Base-by-base conservation (phyloP, 2,329 filamentous ascomycete species). In the Aspergillus ruber region DNA sequence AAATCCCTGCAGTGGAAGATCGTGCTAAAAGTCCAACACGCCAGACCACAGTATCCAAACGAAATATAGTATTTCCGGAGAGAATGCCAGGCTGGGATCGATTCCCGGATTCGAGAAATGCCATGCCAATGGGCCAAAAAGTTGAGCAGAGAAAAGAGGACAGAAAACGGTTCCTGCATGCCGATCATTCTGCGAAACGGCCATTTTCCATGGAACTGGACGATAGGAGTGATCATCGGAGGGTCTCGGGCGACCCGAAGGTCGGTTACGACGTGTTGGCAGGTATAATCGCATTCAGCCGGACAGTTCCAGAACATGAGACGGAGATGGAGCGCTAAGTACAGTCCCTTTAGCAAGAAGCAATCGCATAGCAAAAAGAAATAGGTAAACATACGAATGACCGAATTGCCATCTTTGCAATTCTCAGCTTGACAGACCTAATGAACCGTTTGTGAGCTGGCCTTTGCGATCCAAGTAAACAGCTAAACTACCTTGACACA, bases 121-220 rank as follows among this genome's bases (percentile, higher is more conserved):
- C 93, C 93, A 57, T 82, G 71, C 64, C 82, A 80, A 74, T 98
- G 93, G 12, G 90, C 91, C 57, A 85, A 79, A 62, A 93, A 85
- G 76, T 98, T 98, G 63, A 94, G 81, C 44, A 95, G 77, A 55
- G 88, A 95, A 77, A 96, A 98, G 63, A 96, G 75, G 56, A 97
- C 91, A 44, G 85, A 90, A 67, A 90, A 89, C 50, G 91, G 90
- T 73, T 98, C 93, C 73, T 98, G 93, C 75, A 95, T 86, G 67
- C 93, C 93, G 46, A 94, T 71, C 62, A 96, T 79, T 56, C 93
- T 87, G 68, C 84, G 77, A 73, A 98, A 98, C 35, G 93, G 93
- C 93, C 93, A 98, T 79, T 98, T 98, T 27, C 93, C 93, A 74
- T 98, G 90, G 76, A 90, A 98, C 72, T 98, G 93, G 48, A 91